Base-by-base conservation (phyloP, 495 filamentous ascomycete genomes). In the Jackrogersella minutella region DNA sequence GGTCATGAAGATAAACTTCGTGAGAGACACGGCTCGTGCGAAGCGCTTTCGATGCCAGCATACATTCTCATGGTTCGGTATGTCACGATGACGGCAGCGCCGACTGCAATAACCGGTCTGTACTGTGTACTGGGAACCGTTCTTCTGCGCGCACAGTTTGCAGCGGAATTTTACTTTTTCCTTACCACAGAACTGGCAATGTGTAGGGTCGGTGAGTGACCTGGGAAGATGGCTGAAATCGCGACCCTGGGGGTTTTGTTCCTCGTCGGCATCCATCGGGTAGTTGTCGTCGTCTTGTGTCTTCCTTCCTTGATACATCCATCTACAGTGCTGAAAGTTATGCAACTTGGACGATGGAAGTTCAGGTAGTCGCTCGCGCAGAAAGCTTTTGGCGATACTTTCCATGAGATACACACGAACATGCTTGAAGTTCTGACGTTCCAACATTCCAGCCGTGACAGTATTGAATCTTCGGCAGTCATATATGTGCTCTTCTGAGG, bases 231-330 rank as follows among this genome's bases (percentile, higher is more conserved):
- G 40, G 13, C 21, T 49, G 3, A 49, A n/a, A 30, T 49, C 44
- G 5, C 39, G 14, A 9, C 9, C 4, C 5, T 6, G 14, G n/a
- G 5, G 14, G 19, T 1, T 3, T 41, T 6, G 39, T 17, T 2
- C 14, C 3, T 17, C 39, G 9, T 3, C 39, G 3, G 5, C 1
- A 7, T 4, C 14, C 39, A 19, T 19, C 16, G n/a, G 13, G 14
- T 19, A 7, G 39, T 19, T 4, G 6, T 41, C 14, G 16, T 41
- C 5, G 9, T 58, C 28, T 1, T 24, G 4, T 3, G 36, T 30
- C 5, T 47, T 58, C 5, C 40, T 34, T 26, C 55, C 55, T 34
- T 46, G 28, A 11, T 34, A 26, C 5, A 58, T 47, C 55, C 55
- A 46, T 17, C 14, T 58, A 24, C 30, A 58, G n/a, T 36, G 6